Conservation (phyloP, 345 rosid species). For the Erucastrum elatum region DNA sequence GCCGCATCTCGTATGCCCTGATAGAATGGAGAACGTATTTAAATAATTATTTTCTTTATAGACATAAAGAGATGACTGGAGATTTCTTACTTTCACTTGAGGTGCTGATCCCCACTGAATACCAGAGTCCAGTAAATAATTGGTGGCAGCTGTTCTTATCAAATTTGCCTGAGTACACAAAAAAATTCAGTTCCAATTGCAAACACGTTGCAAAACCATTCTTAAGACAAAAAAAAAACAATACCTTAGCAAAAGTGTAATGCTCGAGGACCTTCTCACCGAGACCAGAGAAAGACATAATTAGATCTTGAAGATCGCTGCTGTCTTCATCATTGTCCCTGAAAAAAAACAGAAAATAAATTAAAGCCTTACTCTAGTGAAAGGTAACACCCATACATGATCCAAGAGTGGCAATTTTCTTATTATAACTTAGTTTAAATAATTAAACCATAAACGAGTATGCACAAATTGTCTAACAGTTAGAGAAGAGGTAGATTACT, state of each 20-base stretch:
- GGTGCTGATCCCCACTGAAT: conserved; percentile 95
- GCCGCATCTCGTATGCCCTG: conserved; percentile 97
- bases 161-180: conserved; percentile 64
- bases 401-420: background rate
- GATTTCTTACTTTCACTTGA: conserved; percentile 71
- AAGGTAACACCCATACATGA: background rate
- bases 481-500: background rate
- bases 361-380: conserved; percentile 22
- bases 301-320: conserved; percentile 75
- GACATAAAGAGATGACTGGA: background rate
- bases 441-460: conserved; percentile 13
- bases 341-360: conserved; percentile 37
- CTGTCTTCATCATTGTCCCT: conserved; percentile 71
- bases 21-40: conserved; percentile 26
- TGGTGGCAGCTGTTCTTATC: conserved; percentile 80
- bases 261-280: conserved; percentile 90
- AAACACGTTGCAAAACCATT: background rate
- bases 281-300: conserved; percentile 71
- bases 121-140: conserved; percentile 84
- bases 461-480: background rate
- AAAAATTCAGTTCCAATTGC: background rate
- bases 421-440: background rate
- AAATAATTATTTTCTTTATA: background rate
- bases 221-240: background rate
- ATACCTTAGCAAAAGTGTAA: conserved; percentile 94